These are phyloP conservation scores for Coemansia sp. DNA, from an alignment of 192 early-diverging fungal species.

Conservation along the genomic window DNA sequence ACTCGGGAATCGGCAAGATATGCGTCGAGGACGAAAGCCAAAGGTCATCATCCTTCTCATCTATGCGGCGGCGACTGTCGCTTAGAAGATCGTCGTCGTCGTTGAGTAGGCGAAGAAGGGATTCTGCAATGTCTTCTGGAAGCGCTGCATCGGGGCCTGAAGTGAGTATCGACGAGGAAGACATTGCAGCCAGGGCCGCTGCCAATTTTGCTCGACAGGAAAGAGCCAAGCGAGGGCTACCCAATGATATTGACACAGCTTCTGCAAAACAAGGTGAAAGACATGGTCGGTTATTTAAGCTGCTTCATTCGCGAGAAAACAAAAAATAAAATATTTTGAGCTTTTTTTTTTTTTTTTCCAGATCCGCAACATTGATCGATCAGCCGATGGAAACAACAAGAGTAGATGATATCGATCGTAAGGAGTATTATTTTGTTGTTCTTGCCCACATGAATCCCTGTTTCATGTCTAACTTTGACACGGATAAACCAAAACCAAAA, in stretches of 20 bases:
- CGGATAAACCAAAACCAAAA: too few relatives aligned
- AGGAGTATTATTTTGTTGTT: too few relatives aligned
- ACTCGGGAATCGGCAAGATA: conserved; percentile 37
- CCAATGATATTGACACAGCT: background rate
- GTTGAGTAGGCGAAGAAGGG: background rate
- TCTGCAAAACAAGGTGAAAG: background rate
- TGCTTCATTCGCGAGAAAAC: background rate
- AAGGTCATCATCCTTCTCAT: conserved; percentile 8
- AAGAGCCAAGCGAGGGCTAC: background rate
- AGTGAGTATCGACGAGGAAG: background rate
- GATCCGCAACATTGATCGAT: background rate
- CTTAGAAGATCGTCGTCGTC: background rate
- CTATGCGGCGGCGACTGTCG: conserved; percentile 9
- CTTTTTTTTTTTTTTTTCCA: too few relatives aligned
- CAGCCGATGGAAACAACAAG: too few relatives aligned
- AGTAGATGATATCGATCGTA: too few relatives aligned
- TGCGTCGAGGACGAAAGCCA: conserved; percentile 15
- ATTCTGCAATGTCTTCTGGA: background rate
- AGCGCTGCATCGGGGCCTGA: background rate
- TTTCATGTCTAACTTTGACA: too few relatives aligned
- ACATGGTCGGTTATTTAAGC: background rate
- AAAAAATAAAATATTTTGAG: too few relatives aligned
- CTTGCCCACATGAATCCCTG: too few relatives aligned
- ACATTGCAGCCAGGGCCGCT: background rate
- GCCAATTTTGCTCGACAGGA: background rate